Evolutionary conservation across 2,329 filamentous ascomycete genomes (phyloP), one percentile per base, ranked within the genome.

Genomic region (Thyridium curvatum): DNA sequence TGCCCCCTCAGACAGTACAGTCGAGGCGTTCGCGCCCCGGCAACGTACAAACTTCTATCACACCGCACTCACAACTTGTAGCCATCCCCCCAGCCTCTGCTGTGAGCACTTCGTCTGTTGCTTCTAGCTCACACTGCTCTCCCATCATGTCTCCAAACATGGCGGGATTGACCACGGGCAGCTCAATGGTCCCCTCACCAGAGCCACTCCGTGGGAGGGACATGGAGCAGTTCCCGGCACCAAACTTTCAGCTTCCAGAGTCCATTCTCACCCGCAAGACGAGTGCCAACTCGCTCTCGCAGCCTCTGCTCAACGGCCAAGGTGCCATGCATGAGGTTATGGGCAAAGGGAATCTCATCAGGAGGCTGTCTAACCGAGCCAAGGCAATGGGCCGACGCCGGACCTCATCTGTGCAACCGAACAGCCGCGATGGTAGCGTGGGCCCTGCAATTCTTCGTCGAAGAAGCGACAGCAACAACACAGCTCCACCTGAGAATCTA

Each of bases 381-480:
- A 60, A 82, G 73, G 64, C 83, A 70, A 58, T 80, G 56, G 64
- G 62, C 30, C 74, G 82, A 43, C 79, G 89, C 46, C 77, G 90
- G 44, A 82, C 84, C 45, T 94, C 87, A 13, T 89, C 86, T 3
- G 82, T 82, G 1, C 77, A 84, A 33, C 77, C 84, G 15, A 79
- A 82, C 44, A 87, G 84, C 56, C 81, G 90, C 32, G 89, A 96
- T 55, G 82, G 86, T 45, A 96, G 90, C 56, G 83, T 89, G 18
- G 93, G 93, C 1, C 93, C 93, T 2, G 84, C 89, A 40, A 85
- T 95, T 38, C 79, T 94, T 61, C 81, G 91, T 45, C 77, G 54
- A 17, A 81, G 90, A 48, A 96, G 90, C 60, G 89, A 94, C 60
- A 95, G 90, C 66, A 93, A 86, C 60, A 86, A 79, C 47, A 83